Percentiles rank a stretch among this genome's conserved stretches.
These are phyloP conservation scores for Nectriaceae sp. DNA, from an alignment of 2,329 filamentous ascomycete species.

Conservation along the genomic window DNA sequence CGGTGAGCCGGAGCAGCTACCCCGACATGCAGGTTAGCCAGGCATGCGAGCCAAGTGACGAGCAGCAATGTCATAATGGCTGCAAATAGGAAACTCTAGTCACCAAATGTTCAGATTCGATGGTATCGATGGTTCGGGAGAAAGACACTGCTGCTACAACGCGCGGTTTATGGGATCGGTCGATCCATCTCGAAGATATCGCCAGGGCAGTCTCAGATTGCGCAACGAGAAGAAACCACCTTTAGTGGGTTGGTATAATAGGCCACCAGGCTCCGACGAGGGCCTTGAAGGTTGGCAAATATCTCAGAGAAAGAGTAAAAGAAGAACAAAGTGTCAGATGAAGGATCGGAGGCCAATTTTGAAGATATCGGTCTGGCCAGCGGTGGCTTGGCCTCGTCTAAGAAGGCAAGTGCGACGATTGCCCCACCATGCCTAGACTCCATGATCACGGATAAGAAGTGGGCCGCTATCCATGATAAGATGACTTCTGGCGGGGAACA, in stretches of 20 bases:
- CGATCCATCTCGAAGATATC: constrained; percentile 12
- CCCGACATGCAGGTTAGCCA: constrained; percentile 4
- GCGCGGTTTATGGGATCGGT: constrained; percentile 10
- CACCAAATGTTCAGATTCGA: background rate
- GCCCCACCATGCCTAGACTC: constrained; percentile 12
- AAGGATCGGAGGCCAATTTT: background rate
- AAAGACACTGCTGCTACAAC: background rate
- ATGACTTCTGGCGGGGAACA: no score
- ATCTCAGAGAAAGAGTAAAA: background rate
- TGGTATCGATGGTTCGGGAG: background rate
- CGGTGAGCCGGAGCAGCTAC: constrained; percentile 17
- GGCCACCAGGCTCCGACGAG: background rate
- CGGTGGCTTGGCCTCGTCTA: constrained; percentile 1
- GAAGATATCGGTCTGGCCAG: background rate
- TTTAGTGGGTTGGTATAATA: background rate
- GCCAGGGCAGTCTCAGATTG: background rate
- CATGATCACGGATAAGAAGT: constrained; percentile 14
- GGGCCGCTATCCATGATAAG: no score
- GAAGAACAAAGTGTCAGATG: background rate
- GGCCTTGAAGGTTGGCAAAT: background rate
- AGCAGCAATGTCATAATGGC: constrained; percentile 18
- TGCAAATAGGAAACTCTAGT: background rate
- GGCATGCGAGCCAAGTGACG: constrained; percentile 12
- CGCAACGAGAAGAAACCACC: background rate
- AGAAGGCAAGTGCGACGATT: constrained; percentile 12